These are phyloP conservation scores for Termitomyces sp. DNA, from an alignment of 768 basidiomycete genomes.

Conservation along the genomic window DNA sequence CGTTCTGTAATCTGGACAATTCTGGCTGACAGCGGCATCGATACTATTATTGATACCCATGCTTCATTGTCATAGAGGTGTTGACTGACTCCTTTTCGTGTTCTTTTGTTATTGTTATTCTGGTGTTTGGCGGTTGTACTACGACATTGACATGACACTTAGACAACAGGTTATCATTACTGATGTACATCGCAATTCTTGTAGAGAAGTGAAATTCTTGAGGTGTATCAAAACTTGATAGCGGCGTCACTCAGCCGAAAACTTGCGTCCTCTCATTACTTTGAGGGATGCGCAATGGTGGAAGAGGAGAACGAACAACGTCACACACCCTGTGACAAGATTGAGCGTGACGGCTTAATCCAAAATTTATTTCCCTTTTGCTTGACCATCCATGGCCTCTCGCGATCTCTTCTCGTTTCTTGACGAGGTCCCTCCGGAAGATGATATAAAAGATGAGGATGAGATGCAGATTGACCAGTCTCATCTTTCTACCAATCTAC, in stretches of 20 bases:
- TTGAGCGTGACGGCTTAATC: not conserved
- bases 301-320: not conserved
- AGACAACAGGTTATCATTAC: not conserved
- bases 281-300: no score
- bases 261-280: no score
- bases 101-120: not conserved
- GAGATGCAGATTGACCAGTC: slow-evolving; percentile 21
- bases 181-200: not conserved
- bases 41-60: not conserved
- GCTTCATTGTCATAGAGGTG: not conserved
- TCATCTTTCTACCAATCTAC: slow-evolving; percentile 14
- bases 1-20: not conserved
- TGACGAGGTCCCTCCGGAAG: slow-evolving; percentile 35
- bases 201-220: not conserved
- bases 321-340: not conserved
- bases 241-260: no score
- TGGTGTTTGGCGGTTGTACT: not conserved
- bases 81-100: not conserved
- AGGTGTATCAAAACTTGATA: not conserved
- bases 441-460: slow-evolving; percentile 29
- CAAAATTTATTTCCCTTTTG: slow-evolving; percentile 17
- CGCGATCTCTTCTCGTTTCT: slow-evolving; percentile 69
- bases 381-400: slow-evolving; percentile 27
- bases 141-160: no score
- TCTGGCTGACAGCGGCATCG: not conserved